These are phyloP conservation scores for Metarhizium robertsii DNA, from an alignment of 2,329 filamentous ascomycete genomes.

Conservation along the genomic window DNA sequence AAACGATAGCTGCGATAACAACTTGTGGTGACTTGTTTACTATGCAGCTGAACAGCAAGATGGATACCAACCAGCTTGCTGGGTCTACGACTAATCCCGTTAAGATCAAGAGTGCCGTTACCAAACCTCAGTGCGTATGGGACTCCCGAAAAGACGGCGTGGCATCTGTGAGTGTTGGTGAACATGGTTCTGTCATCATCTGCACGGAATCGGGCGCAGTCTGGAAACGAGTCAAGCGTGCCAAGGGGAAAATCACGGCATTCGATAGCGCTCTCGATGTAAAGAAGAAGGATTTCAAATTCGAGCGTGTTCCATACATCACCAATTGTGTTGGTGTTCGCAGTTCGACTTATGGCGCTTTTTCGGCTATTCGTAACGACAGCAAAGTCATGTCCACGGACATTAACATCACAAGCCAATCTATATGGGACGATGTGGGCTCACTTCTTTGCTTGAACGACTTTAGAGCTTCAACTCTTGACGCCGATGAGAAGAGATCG, in stretches of 20 bases:
- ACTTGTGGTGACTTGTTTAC: slow-evolving; percentile 82
- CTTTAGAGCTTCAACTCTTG: slow-evolving; percentile 37
- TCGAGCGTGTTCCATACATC: slow-evolving; percentile 79
- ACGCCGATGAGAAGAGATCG: slow-evolving; percentile 17
- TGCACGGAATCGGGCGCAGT: slow-evolving; percentile 88
- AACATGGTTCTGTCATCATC: slow-evolving; percentile 90
- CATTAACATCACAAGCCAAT: slow-evolving; percentile 56
- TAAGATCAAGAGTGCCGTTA: slow-evolving; percentile 78
- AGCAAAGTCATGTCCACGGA: slow-evolving; percentile 68
- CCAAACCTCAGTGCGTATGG: slow-evolving; percentile 76
- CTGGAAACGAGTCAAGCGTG: slow-evolving; percentile 78
- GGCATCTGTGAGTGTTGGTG: slow-evolving; percentile 77
- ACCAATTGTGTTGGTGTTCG: slow-evolving; percentile 77
- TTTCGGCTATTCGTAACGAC: slow-evolving; percentile 78
- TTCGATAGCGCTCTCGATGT: slow-evolving; percentile 38
- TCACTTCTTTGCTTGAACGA: slow-evolving; percentile 59
- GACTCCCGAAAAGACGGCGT: slow-evolving; percentile 79
- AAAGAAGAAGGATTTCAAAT: slow-evolving; percentile 86
- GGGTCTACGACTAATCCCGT: slow-evolving; percentile 85
- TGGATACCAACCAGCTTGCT: slow-evolving; percentile 48
- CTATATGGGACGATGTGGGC: slow-evolving; percentile 64
- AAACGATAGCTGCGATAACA: slow-evolving; percentile 84
- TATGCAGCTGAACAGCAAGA: slow-evolving; percentile 61
- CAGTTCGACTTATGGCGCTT: slow-evolving; percentile 83
- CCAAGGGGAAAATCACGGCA: slow-evolving; percentile 64